These are phyloP conservation scores for Bipolaris victoriae DNA, from an alignment of 2,329 filamentous ascomycete species.

Conservation along the genomic window DNA sequence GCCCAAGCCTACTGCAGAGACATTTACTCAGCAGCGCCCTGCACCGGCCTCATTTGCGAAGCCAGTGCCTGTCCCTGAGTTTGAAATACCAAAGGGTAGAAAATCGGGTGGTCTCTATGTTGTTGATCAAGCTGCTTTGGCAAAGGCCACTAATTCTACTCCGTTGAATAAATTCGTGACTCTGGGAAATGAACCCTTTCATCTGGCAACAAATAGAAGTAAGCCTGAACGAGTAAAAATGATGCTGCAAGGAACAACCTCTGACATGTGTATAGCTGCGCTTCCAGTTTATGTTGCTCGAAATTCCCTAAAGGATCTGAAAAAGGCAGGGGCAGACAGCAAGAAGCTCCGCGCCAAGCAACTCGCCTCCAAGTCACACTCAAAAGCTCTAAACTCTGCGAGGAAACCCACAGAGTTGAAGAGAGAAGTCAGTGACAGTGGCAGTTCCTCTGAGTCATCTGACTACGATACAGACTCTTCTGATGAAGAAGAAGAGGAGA, in stretches of 20 bases:
- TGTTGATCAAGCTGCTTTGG: conserved; percentile 50
- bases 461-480: conserved; percentile 60
- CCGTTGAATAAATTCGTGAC: conserved; percentile 53
- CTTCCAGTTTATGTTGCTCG: conserved; percentile 52
- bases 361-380: conserved; percentile 31
- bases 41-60: conserved; percentile 22
- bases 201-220: conserved; percentile 55
- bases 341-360: conserved; percentile 47
- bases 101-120: conserved; percentile 51
- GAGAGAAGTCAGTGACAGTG: conserved; percentile 51
- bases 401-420: conserved; percentile 27
- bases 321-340: conserved; percentile 51
- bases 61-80: conserved; percentile 38
- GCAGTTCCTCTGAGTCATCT: conserved; percentile 55
- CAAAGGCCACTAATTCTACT: conserved; percentile 53
- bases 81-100: conserved; percentile 44
- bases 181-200: conserved; percentile 50
- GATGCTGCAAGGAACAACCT: conserved; percentile 1
- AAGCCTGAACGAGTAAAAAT: conserved; percentile 28
- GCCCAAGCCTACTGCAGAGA: conserved; percentile 36
- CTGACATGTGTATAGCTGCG: conserved; percentile 42
- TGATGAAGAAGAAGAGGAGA: conserved; percentile 60
- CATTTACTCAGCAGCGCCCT: conserved; percentile 33
- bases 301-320: conserved; percentile 55
- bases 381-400: conserved; percentile 25